A percentile compares a stretch with the other conserved stretches of the same genome.
These are phyloP conservation scores for Nigrograna mackinnonii DNA, from an alignment of 2,329 filamentous ascomycete genomes.

Conservation along the genomic window DNA sequence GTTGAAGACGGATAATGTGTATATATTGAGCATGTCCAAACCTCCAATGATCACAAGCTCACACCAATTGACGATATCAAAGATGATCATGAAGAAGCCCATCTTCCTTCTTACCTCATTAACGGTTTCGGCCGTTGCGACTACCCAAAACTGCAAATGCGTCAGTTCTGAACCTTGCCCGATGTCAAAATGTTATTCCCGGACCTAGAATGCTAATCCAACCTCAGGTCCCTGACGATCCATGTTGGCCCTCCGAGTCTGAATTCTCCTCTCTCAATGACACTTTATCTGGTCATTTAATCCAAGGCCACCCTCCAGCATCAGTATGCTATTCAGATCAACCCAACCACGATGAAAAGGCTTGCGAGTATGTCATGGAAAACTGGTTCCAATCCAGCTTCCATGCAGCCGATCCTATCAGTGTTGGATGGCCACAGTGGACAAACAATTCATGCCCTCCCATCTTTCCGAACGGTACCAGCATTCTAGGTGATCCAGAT, in stretches of 20 bases:
- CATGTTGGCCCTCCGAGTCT: conserved; percentile 54
- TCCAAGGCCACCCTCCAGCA: conserved; percentile 58
- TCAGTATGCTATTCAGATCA: conserved; percentile 53
- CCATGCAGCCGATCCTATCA: conserved; percentile 10
- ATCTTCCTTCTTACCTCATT: too few relatives aligned
- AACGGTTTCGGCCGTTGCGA: too few relatives aligned
- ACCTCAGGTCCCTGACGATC: conserved; percentile 52
- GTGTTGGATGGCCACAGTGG: conserved; percentile 6
- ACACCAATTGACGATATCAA: too few relatives aligned
- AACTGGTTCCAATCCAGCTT: conserved; percentile 9
- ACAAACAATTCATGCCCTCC: conserved; percentile 14
- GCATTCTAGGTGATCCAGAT: conserved; percentile 4
- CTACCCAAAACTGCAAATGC: too few relatives aligned
- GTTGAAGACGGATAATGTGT: too few relatives aligned
- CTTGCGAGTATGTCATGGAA: conserved; percentile 1
- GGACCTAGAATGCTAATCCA: too few relatives aligned
- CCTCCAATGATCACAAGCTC: too few relatives aligned
- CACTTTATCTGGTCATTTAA: conserved; percentile 55
- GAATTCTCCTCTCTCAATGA: conserved; percentile 57
- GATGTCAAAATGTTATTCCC: too few relatives aligned
- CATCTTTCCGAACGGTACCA: conserved; percentile 12
- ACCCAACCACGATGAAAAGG: conserved; percentile 1
- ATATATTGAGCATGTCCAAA: too few relatives aligned
- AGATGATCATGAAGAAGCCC: too few relatives aligned
- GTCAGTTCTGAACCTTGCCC: too few relatives aligned